phyloP scores from a whole-genome alignment of 768 basidiomycete genomes.

The Strobilomyces confusus region DNA sequence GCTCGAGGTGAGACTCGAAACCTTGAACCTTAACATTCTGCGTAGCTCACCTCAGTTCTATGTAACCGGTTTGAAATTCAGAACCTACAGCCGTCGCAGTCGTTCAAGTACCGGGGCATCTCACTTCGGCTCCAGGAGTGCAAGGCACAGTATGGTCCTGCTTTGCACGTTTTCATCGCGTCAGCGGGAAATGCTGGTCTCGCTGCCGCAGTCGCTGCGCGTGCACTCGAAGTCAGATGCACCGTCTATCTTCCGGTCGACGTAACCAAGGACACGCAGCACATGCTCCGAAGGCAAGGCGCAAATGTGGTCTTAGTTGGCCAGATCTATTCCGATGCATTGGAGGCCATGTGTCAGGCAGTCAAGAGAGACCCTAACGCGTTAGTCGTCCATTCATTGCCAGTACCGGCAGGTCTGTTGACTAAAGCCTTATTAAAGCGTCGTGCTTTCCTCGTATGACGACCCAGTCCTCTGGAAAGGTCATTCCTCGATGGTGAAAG shows the following conservation, averaged over 20 bases:
- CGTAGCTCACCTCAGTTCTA: not conserved
- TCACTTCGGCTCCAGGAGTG: slow-evolving; percentile 56
- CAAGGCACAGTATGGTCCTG: slow-evolving; percentile 45
- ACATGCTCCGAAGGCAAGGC: slow-evolving; percentile 47
- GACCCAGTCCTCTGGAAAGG: slow-evolving; percentile 70
- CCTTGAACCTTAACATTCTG: not conserved
- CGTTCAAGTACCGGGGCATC: slow-evolving; percentile 75
- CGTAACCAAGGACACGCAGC: slow-evolving; percentile 44
- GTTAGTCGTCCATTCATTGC: slow-evolving; percentile 22
- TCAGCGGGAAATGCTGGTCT: slow-evolving; percentile 83
- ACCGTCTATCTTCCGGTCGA: slow-evolving; percentile 65
- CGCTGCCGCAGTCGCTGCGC: slow-evolving; percentile 63
- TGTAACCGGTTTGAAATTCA: slow-evolving; percentile 21
- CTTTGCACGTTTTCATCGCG: slow-evolving; percentile 62
- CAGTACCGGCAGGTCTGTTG: not conserved
- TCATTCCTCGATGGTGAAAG: slow-evolving; percentile 68
- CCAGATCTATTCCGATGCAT: slow-evolving; percentile 53
- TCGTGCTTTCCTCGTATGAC: slow-evolving; percentile 71
- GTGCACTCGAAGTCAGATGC: slow-evolving; percentile 51
- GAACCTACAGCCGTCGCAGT: slow-evolving; percentile 70
- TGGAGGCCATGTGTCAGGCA: slow-evolving; percentile 45
- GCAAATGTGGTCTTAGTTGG: slow-evolving; percentile 61
- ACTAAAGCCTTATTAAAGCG: slow-evolving; percentile 33
- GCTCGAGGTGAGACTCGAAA: slow-evolving; percentile 68
- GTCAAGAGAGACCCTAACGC: slow-evolving; percentile 44